These are phyloP conservation scores for Castanea crenata DNA, from an alignment of 306 rosid genomes.

Conservation along the genomic window DNA sequence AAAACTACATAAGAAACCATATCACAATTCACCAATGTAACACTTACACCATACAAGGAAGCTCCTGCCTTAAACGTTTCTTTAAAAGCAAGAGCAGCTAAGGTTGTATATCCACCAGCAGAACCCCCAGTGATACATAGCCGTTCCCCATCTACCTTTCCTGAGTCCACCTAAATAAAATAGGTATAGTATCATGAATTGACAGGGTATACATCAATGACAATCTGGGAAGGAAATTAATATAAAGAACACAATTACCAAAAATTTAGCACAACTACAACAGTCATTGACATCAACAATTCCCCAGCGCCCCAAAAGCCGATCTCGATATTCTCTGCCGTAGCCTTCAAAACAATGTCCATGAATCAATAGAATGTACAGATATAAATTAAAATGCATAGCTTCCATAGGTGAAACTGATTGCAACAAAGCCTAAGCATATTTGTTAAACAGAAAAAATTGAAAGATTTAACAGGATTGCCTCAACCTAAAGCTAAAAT, in stretches of 20 bases:
- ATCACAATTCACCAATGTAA: background rate
- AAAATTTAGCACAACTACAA: slow-evolving; percentile 84
- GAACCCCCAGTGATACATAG: slow-evolving; percentile 91
- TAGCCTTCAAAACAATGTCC: slow-evolving; percentile 53
- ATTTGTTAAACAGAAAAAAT: background rate
- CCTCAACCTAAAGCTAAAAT: background rate
- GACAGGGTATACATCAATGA: slow-evolving; percentile 12
- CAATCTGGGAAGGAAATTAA: slow-evolving; percentile 3
- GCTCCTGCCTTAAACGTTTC: slow-evolving; percentile 84
- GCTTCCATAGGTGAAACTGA: background rate
- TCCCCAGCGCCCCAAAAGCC: slow-evolving; percentile 89
- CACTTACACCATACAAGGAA: slow-evolving; percentile 89
- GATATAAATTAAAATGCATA: background rate
- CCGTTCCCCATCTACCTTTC: slow-evolving; percentile 76
- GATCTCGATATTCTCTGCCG: slow-evolving; percentile 88
- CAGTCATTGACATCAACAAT: slow-evolving; percentile 96
- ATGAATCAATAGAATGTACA: background rate
- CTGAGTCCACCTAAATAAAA: slow-evolving; percentile 62
- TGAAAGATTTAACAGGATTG: background rate
- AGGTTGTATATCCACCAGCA: slow-evolving; percentile 98
- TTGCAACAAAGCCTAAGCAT: background rate
- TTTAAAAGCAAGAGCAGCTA: slow-evolving; percentile 85
- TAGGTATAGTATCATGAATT: background rate
- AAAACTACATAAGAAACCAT: background rate
- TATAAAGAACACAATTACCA: slow-evolving; percentile 49